phyloP scores from a whole-genome alignment of 208 protist species.

The Trypanosoma vivax region DNA sequence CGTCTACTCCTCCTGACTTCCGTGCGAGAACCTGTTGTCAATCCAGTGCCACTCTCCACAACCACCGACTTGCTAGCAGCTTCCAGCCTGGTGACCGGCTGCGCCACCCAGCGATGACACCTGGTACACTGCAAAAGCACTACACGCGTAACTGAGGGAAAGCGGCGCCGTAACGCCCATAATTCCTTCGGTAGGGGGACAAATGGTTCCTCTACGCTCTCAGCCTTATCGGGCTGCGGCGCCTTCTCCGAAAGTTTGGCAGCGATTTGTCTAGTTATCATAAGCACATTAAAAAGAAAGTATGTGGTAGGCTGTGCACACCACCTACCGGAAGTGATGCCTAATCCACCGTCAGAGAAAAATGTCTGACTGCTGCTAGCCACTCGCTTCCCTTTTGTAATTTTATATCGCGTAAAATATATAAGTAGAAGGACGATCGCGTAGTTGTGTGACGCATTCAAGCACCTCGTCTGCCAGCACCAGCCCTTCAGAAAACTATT shows the following conservation, averaged over 20 bases:
- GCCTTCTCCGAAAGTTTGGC: background rate
- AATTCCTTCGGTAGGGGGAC: conserved; percentile 49
- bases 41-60: background rate
- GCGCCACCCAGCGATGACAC: conserved; percentile 67
- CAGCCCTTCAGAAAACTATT: no score
- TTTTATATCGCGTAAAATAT: background rate
- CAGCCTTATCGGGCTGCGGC: background rate
- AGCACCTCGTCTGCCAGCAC: no score
- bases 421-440: no score
- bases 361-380: background rate
- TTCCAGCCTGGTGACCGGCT: conserved; percentile 27
- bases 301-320: no score
- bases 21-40: background rate
- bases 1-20: background rate
- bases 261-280: background rate
- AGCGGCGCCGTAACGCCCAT: conserved; percentile 39
- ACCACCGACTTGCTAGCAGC: conserved; percentile 11
- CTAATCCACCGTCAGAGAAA: background rate
- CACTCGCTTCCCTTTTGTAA: background rate
- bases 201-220: conserved; percentile 31
- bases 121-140: conserved; percentile 65
- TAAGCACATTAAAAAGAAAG: no score
- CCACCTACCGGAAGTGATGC: no score
- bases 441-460: no score
- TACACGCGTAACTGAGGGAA: conserved; percentile 49